Base-by-base conservation (phyloP, 805 yeast species). In the Peterozyma toletana region DNA sequence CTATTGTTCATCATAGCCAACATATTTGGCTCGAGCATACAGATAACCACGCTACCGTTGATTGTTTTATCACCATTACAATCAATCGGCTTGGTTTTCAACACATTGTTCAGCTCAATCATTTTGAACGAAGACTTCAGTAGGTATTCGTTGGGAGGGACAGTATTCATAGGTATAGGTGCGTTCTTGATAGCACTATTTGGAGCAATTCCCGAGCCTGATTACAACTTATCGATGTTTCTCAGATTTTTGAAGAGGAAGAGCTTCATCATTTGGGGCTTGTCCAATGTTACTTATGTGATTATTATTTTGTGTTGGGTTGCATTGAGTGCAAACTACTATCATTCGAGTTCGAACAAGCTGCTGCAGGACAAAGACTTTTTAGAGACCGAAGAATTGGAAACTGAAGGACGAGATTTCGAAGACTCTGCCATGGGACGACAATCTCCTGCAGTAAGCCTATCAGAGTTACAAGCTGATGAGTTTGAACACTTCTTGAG, bases 71-170 rank as follows among this genome's bases (percentile, higher is more conserved):
- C 89, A 18, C 96, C 96, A 0, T 63, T 88, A 43, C 96, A 88
- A 58, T 87, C 95, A 21, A 78, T 83, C 18, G 96, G 96, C 0
- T 69, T 89, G n/a, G 89, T 88, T 2, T 88, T 89, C 69, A 89
- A 89, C 60, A 78, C 93, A 0, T 60, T 86, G 2, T 76, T 87
- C 54, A 86, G 93, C 37, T 59, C 83, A 15, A 45, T 86, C 10
- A 61, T 88, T 11, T 73, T 88, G 11, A 68, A 79, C 30, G 96
- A 88, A 55, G 67, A 69, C 1, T 85, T 86, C 58, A 80, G 90
- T 1, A 48, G 51, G 18, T 65, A 63, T 42, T 72, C 89, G 2
- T 63, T 75, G 1, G 45, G 64, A 9, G 96, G 96, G 3, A 88
- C 96, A 0, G 51, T 73, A 1, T 61, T 84, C 16, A 85, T 86